Conservation (phyloP, 2,329 filamentous ascomycete genomes). For the Lachnellula subtilissima region DNA sequence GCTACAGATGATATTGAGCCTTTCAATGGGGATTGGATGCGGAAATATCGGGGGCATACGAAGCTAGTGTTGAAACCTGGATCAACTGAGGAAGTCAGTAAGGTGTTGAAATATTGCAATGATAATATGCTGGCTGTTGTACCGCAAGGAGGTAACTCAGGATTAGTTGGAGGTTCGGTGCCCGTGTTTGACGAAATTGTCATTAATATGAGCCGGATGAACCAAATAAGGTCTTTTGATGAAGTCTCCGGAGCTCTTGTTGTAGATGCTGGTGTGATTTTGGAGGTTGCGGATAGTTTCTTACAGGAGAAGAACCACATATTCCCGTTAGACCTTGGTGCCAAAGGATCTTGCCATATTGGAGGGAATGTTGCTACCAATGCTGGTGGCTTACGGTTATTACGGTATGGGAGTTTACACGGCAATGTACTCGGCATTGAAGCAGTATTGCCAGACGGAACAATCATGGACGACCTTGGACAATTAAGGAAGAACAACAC, state of each 20-base stretch:
- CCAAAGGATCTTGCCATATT: conserved; percentile 94
- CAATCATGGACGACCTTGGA: conserved; percentile 81
- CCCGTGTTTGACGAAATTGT: conserved; percentile 99
- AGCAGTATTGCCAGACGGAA: conserved; percentile 89
- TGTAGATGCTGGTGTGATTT: conserved; percentile 83
- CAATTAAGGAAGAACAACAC: conserved; percentile 97
- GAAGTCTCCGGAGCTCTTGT: conserved; percentile 87
- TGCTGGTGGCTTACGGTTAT: conserved; percentile 81
- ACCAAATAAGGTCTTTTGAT: conserved; percentile 85
- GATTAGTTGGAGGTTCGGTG: conserved; percentile 89
- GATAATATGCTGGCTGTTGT: conserved; percentile 88
- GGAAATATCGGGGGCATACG: conserved; percentile 91
- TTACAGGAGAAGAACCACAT: conserved; percentile 79
- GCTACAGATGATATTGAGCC: conserved; percentile 76
- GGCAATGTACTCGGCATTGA: conserved; percentile 90
- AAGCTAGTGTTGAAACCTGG: conserved; percentile 81
- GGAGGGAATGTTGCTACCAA: conserved; percentile 96
- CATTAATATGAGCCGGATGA: conserved; percentile 86
- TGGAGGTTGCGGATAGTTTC: conserved; percentile 83
- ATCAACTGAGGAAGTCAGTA: conserved; percentile 82
- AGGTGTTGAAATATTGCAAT: conserved; percentile 92
- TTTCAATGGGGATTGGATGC: conserved; percentile 99
- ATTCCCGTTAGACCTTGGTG: conserved; percentile 94
- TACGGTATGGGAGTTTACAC: conserved; percentile 92
- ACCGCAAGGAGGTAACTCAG: conserved; percentile 95